Conservation (phyloP, 1,284 basidiomycete genomes). For the Ganoderma lucidum region DNA sequence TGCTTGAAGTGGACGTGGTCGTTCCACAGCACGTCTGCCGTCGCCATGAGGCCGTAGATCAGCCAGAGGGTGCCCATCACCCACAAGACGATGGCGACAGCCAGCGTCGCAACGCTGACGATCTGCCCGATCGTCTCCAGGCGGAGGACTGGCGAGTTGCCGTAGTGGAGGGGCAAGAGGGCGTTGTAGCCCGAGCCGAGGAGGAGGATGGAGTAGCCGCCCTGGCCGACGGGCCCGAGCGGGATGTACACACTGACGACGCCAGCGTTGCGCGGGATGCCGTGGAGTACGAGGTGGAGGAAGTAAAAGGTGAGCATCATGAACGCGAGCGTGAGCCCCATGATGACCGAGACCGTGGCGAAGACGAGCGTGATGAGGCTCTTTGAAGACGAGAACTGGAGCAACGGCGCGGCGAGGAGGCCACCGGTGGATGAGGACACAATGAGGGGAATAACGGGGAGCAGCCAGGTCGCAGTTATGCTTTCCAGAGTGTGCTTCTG, state of each 20-base stretch:
- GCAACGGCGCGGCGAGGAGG: constrained; percentile 54
- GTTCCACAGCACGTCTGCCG: constrained; percentile 42
- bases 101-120: constrained; percentile 48
- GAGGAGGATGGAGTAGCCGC: constrained; percentile 62
- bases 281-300: constrained; percentile 50
- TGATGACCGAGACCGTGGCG: constrained; percentile 57
- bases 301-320: constrained; percentile 57
- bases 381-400: constrained; percentile 44
- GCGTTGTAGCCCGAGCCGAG: constrained; percentile 53
- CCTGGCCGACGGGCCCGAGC: constrained; percentile 50
- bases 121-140: constrained; percentile 38
- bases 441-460: constrained; percentile 69
- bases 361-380: constrained; percentile 58
- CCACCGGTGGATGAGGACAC: constrained; percentile 68
- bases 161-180: constrained; percentile 47
- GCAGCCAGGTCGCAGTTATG: constrained; percentile 63
- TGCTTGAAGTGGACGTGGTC: constrained; percentile 48
- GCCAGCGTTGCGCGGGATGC: constrained; percentile 42
- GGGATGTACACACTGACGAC: constrained; percentile 42
- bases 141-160: constrained; percentile 39
- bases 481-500: constrained; percentile 58
- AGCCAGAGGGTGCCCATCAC: constrained; percentile 56
- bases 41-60: constrained; percentile 45
- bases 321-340: constrained; percentile 57
- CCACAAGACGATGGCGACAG: constrained; percentile 53